Evolutionary conservation across 352 stramenopile genomes (phyloP), one percentile per base, ranked within the genome.

Genomic region (Pythium scleroteichum): DNA sequence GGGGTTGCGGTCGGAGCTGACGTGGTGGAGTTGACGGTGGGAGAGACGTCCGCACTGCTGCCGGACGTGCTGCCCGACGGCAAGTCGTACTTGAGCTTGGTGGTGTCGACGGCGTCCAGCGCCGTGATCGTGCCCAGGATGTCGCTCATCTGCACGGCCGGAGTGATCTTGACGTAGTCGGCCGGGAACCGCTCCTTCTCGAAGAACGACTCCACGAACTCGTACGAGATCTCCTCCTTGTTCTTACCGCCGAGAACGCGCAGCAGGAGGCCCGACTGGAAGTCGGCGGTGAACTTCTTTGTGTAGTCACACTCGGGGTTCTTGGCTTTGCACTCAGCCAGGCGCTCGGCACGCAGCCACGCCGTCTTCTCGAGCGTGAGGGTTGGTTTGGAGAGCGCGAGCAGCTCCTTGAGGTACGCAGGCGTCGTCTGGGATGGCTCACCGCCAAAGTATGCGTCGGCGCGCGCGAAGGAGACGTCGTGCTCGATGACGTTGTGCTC

Each of bases 401-500:
- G 57, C 22, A 84, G 27, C 20, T 76, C 62, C 22, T 68, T 53
- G 26, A 64, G 62, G 32, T 82, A 48, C 3, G 60, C 60, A 16
- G 54, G 52, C 40, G 71, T 74, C 22, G 57, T 61, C 38, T 33
- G 33, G 42, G 69, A 65, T 2, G 74, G 69, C 54, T 85, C 69
- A 29, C 52, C 46, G n/a, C 66, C 74, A 41, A 68, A 72, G 54
- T 74, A 75, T 2, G 64, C 59, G 48, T 84, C 76, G 0, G 63
- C 57, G 33, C 76, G 76, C 13, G 52, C 59, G 17, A 75, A 54
- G 1, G 70, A 78, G 14, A 60, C 70, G 32, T 78, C 70, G 47
- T 78, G 70, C 52, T 78, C 70, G 20, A 73, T 66, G 33, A 67
- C 24, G 29, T 66, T 64, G 57, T 77, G 69, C 32, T 67, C 59